A percentile compares a stretch with the other conserved stretches of the same genome.
phyloP scores from a whole-genome alignment of 352 stramenopile genomes.

The Chrysophaeum taylorii region DNA sequence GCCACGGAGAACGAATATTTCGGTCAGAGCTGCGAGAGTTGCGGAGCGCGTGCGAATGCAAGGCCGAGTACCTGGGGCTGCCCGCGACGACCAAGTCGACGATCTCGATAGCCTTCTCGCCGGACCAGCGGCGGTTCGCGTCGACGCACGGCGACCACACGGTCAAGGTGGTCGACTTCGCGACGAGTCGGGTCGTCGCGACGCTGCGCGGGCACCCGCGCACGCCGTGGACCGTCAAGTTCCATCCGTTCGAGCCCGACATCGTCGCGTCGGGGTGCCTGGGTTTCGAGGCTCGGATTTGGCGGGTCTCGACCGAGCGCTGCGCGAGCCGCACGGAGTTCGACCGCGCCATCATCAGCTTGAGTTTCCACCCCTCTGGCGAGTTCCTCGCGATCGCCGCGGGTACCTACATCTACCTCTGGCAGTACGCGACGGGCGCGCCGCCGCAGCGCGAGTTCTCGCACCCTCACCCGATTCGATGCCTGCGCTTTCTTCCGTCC shows the following conservation, averaged over 20 bases:
- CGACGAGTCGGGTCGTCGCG: constrained; percentile 52
- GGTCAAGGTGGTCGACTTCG: constrained; percentile 90
- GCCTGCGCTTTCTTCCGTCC: constrained; percentile 79
- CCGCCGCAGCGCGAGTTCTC: neutral
- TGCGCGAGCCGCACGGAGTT: neutral
- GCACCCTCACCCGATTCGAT: constrained; percentile 63
- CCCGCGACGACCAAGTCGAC: constrained; percentile 30
- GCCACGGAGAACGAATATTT: constrained; percentile 1
- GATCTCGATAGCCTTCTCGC: constrained; percentile 53
- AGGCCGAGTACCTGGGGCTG: constrained; percentile 3
- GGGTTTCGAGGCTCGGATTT: constrained; percentile 80
- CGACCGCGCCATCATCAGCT: constrained; percentile 76
- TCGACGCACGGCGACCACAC: constrained; percentile 96
- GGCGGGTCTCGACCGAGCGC: constrained; percentile 27
- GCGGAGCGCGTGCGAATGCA: neutral
- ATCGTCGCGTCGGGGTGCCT: constrained; percentile 93
- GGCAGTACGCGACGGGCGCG: constrained; percentile 57
- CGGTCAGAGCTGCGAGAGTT: neutral
- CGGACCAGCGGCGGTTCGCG: constrained; percentile 63
- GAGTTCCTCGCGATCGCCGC: constrained; percentile 85
- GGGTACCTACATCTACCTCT: constrained; percentile 84
- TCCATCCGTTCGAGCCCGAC: constrained; percentile 78
- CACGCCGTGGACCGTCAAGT: constrained; percentile 95
- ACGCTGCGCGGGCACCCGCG: constrained; percentile 58
- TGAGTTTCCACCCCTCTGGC: constrained; percentile 87